Evolutionary conservation across 805 yeast species (phyloP).

Genomic region (Naumovozyma dairenensis): DNA sequence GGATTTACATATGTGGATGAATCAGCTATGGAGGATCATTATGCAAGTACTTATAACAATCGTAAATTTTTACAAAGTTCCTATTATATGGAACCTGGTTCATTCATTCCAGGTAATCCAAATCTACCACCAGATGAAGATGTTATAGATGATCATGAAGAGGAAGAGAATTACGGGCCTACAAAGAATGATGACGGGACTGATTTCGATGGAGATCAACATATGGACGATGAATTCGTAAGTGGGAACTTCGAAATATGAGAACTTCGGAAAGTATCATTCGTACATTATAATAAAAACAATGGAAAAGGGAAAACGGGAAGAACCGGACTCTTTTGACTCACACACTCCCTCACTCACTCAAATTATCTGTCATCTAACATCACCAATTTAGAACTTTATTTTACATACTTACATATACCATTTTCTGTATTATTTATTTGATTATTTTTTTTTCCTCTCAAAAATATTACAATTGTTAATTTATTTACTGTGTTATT

Average conservation of each 20-base stretch:
- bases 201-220: slow-evolving; percentile 41
- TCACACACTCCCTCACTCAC: no score
- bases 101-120: slow-evolving; percentile 72
- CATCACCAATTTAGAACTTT: no score
- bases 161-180: slow-evolving; percentile 3
- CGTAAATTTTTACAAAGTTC: slow-evolving; percentile 30
- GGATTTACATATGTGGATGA: slow-evolving; percentile 97
- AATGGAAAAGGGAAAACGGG: no score
- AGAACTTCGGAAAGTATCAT: no score
- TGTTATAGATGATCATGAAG: slow-evolving; percentile 51
- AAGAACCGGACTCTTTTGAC: no score
- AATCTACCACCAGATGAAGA: slow-evolving; percentile 76
- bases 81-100: slow-evolving; percentile 46
- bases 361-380: no score
- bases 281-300: no score
- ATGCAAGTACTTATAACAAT: slow-evolving; percentile 31
- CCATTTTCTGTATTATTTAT: no score
- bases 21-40: slow-evolving; percentile 82
- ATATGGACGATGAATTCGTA: slow-evolving; percentile 73
- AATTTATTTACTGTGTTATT: no score
- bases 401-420: no score
- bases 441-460: no score
- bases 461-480: no score
- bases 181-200: slow-evolving; percentile 34
- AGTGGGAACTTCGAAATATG: slow-evolving; percentile 82